phyloP scores from a whole-genome alignment of 2,329 filamentous ascomycete species.

The Ascochyta viciae-villosae region DNA sequence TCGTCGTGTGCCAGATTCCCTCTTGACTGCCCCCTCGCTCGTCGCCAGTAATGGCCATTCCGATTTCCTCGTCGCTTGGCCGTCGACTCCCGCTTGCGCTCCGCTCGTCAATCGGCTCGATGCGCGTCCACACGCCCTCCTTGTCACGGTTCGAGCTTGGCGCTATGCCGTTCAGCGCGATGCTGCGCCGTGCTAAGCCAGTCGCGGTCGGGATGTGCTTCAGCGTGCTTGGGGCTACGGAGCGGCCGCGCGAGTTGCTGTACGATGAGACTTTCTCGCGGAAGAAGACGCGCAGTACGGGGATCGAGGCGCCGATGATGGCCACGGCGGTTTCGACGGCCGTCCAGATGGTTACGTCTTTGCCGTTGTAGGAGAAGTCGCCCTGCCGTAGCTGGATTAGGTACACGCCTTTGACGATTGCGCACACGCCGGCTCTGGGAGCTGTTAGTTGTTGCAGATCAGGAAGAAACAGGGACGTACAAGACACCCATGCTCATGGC shows the following conservation, averaged over 20 bases:
- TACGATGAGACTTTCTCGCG: slow-evolving; percentile 30
- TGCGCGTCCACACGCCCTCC: slow-evolving; percentile 10
- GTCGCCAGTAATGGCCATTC: not conserved
- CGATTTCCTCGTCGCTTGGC: slow-evolving; percentile 9
- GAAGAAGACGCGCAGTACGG: slow-evolving; percentile 42
- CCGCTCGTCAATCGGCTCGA: slow-evolving; percentile 11
- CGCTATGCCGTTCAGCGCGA: not conserved
- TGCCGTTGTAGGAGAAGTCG: slow-evolving; percentile 41
- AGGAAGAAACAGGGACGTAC: slow-evolving; percentile 10
- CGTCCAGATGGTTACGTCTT: slow-evolving; percentile 41
- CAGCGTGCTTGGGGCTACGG: not conserved
- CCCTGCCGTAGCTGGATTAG: slow-evolving; percentile 30
- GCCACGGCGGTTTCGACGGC: slow-evolving; percentile 39
- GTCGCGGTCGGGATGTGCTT: not conserved
- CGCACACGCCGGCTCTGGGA: slow-evolving; percentile 33
- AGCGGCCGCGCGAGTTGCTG: slow-evolving; percentile 6
- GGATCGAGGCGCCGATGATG: slow-evolving; percentile 39
- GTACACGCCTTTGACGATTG: slow-evolving; percentile 37
- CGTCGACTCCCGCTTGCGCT: not conserved
- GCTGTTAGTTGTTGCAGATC: not conserved
- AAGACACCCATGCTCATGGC: slow-evolving; percentile 41
- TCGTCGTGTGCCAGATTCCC: slow-evolving; percentile 12
- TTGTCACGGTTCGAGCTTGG: not conserved
- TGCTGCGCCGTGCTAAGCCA: not conserved
- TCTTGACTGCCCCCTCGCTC: not conserved